Base-by-base conservation (phyloP, 164 flowering plant genomes). In the Euptelea pleiosperma region DNA sequence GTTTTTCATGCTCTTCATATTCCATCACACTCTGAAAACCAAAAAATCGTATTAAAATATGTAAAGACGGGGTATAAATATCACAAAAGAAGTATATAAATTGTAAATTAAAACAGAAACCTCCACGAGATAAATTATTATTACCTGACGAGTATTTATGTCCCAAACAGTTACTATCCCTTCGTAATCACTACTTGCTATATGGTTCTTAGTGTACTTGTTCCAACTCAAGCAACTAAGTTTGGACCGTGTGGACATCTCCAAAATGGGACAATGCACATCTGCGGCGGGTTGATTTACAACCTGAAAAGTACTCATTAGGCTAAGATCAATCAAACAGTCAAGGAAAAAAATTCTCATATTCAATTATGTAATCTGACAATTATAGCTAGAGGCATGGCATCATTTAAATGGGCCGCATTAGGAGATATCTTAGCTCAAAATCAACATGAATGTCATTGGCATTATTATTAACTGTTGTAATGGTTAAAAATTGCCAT, bases 121-220 rank as follows among this genome's bases (percentile, higher is more conserved):
- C 42, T 56, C 6, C 33, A 57, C 11, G 31, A 39, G 12, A 31
- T 26, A 24, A 22, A 25, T 31, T n/a, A n/a, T n/a, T n/a, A n/a
- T 54, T 79, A 94, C 97, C 96, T 91, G 96, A 33, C 78, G 81
- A 15, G 93, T 94, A 25, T 70, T 78, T 21, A 91, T 91, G 76
- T 94, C 99, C 97, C 99, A 94, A 68, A 94, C 91, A 60, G 97
- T 94, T 16, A 94, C 93, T 63, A 91, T 87, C 35, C 99, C 99
- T 47, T 94, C 99, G 46, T 87, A 91, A 70, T 91, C 97, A 62
- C 96, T 87, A 70, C 97, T 88, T 39, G 96, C 97, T 57, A 94
- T 85, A 52, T 78, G 82, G 68, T 79, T 85, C 70, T 85, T 94
- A 2, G 76, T 68, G 71, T 71, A 76, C 65, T 88, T 91, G 69